phyloP scores from a whole-genome alignment of 1,139 yeast species.

The Diutina ranongensis region DNA sequence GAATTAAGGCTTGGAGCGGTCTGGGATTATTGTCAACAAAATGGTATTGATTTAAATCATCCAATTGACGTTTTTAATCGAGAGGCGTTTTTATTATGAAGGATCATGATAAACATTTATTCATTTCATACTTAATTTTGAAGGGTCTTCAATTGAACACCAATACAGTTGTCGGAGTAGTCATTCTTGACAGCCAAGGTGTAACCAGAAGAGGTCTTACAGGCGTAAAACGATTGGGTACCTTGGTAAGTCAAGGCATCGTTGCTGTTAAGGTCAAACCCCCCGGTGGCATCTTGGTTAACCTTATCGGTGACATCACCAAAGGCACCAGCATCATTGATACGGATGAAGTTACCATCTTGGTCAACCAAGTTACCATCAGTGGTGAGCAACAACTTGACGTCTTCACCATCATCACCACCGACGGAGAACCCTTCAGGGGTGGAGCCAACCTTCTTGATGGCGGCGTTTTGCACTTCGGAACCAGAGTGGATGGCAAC shows the following conservation, averaged over 20 bases:
- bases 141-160: not conserved
- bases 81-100: not conserved
- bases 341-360: not conserved
- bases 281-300: not conserved
- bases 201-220: not conserved
- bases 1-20: constrained; percentile 13
- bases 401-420: constrained; percentile 3
- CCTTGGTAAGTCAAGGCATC: not conserved
- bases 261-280: constrained; percentile 2
- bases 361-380: constrained; percentile 2
- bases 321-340: constrained; percentile 1
- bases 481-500: not conserved
- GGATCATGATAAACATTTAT: not conserved
- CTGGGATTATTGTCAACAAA: constrained; percentile 19
- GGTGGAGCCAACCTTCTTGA: constrained; percentile 1
- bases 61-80: not conserved
- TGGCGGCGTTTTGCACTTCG: not conserved
- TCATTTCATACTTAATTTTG: not conserved
- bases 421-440: not conserved
- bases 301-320: not conserved
- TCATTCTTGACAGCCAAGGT: not conserved
- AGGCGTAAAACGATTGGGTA: not conserved
- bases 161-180: not conserved
- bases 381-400: not conserved
- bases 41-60: constrained; percentile 15